Evolutionary conservation across 495 filamentous ascomycete genomes (phyloP), one percentile per base, ranked within the genome.

Genomic region (Astrothelium subdiscretum): DNA sequence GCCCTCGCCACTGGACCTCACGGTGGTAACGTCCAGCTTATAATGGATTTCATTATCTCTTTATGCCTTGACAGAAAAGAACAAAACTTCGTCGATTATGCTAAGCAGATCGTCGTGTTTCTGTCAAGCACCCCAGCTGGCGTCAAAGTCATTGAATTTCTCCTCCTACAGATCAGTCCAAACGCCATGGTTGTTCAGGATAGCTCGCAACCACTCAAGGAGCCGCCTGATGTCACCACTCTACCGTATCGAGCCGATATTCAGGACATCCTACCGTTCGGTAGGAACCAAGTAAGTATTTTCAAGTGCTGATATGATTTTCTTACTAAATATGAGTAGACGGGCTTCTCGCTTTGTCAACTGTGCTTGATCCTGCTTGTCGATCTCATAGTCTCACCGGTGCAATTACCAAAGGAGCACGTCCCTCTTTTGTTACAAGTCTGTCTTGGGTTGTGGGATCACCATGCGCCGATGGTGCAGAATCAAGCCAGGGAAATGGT

Each of bases 401-500:
- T 94, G 57, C 86, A 89, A 35, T 80, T 96, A 22, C 77, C 83
- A 26, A 72, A 82, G 12, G 87, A 94, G 18, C 87, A 90, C 64
- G 80, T 97, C 5, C 87, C 92, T 35, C 81, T 94, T 24, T 75
- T 98, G 57, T 75, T 98, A 12, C 94, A 98, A 75, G 90, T 95
- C 18, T 85, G 96, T 18, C 86, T 94, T 35, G 90, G 96, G 1
- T 81, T 97, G 13, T 98, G 94, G 94, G 94, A 98, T 70, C 90
- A 96, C 62, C 95, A 97, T 68, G 95, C 87, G 2, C 82, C 89
- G n/a, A 83, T 96, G 13, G 92, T 98, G 0, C 94, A 96, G 68
- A 94, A 97, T 63, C 91, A 97, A 72, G 91, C 94, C 43, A 85
- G 92, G 51, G 94, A 98, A 69, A 96, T 98, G 94, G 81, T 97